Base-by-base conservation (phyloP, 306 rosid species). In the Prunus mongolica region DNA sequence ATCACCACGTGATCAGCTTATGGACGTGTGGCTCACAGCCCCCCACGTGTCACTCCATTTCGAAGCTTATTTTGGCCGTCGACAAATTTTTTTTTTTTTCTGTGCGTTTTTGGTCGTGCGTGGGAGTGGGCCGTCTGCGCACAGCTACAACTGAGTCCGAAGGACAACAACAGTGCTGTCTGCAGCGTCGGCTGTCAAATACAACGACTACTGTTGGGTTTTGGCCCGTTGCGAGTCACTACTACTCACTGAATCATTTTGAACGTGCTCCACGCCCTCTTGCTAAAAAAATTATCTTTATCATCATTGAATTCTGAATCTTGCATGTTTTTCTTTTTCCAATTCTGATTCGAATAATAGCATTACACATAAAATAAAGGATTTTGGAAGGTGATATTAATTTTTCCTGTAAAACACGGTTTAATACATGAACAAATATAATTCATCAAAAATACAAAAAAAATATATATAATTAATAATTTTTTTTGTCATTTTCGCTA, bases 21-120 rank as follows among this genome's bases (percentile, higher is more conserved):
- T 5, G 46, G 22, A 64, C 68, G 22, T 12, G 19, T 76, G 84
- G 80, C 25, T 61, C 28, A 24, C 7, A 32, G 13, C 63, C 30
- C 20, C 46, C 89, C 91, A 85, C 88, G 87, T 80, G 78, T 74
- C 81, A 13, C 0, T 15, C 49, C 30, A 15, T 38, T 38, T 38
- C 44, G 9, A 38, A 38, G 44, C 44, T 38, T 38, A 38, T 1
- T 38, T 38, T 6, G 44, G 2, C 32, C 5, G 27, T 8, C 25
- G n/a, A 9, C 12, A 55, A 55, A 10, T 11, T 24, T 24, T 24
- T 13, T 22, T 13, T 22, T 22, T 15, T 58, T 58, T 24, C 2
- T 18, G 3, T 24, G 19, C 65, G 34, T 4, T 13, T 60, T 6
- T 60, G 19, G 7, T 24, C 16, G 34, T 60, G 64, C 0, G 19